Conservation (phyloP, 78 protist genomes). For the Dictyostelium discoideum region DNA sequence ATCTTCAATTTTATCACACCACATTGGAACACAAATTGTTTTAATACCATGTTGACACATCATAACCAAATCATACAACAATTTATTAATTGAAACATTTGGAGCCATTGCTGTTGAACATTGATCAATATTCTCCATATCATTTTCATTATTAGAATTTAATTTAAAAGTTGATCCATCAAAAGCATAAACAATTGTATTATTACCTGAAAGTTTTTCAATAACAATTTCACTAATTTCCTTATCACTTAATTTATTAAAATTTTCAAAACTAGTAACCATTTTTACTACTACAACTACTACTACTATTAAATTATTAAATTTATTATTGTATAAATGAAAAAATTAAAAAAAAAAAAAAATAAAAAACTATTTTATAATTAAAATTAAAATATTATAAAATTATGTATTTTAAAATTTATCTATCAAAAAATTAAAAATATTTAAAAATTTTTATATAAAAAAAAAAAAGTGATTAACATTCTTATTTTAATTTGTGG, state of each 20-base stretch:
- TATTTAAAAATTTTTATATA: too few species aligned
- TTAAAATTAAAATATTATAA: too few species aligned
- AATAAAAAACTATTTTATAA: too few species aligned
- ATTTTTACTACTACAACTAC: not conserved
- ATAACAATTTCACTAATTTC: conserved; percentile 3
- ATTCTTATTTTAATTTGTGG: too few species aligned
- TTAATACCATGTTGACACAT: conserved; percentile 27
- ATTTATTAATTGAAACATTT: not conserved
- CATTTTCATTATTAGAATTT: not conserved
- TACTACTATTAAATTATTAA: not conserved
- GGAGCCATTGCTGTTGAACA: not conserved
- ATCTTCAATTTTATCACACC: conserved; percentile 17
- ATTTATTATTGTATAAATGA: too few species aligned
- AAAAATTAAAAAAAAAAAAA: too few species aligned
- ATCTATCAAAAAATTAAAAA: too few species aligned
- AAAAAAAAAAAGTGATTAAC: too few species aligned
- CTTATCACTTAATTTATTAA: not conserved
- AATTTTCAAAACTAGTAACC: not conserved
- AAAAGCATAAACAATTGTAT: not conserved
- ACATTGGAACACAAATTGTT: conserved; percentile 54
- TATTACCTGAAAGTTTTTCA: not conserved
- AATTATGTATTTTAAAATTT: too few species aligned
- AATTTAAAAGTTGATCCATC: not conserved
- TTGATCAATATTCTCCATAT: not conserved
- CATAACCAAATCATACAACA: not conserved